phyloP scores from a whole-genome alignment of 495 filamentous ascomycete genomes.

The Hypoxylon trugodes region DNA sequence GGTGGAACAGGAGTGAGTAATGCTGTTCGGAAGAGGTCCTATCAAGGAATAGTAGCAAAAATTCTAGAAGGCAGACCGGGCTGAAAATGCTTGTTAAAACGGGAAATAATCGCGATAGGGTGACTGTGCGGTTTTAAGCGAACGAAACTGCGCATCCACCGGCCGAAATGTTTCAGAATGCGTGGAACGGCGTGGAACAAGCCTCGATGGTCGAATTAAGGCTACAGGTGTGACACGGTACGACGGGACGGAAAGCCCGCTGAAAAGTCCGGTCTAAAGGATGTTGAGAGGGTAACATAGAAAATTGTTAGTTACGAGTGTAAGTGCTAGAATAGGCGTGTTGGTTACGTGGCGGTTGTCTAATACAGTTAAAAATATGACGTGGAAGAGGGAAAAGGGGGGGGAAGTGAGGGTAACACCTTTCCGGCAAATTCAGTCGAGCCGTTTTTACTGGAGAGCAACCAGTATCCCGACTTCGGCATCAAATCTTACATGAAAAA shows the following conservation, averaged over 20 bases:
- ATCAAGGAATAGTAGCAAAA: neutral
- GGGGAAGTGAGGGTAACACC: constrained; percentile 17
- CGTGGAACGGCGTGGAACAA: too few species aligned
- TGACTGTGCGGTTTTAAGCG: constrained; percentile 1
- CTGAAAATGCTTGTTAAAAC: neutral
- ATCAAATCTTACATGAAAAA: constrained; percentile 2
- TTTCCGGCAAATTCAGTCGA: constrained; percentile 30
- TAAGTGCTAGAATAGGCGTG: neutral
- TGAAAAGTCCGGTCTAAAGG: constrained; percentile 5
- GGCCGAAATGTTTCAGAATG: neutral
- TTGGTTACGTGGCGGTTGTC: constrained; percentile 8
- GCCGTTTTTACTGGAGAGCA: constrained; percentile 3
- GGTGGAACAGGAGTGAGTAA: constrained; percentile 11
- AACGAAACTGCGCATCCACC: neutral
- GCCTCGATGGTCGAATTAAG: constrained; percentile 13
- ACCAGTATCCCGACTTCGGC: constrained; percentile 34
- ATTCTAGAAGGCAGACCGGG: neutral
- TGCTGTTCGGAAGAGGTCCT: neutral
- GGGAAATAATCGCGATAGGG: constrained; percentile 21
- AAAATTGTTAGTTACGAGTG: neutral
- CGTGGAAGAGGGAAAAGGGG: constrained; percentile 3
- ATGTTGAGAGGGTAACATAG: constrained; percentile 2
- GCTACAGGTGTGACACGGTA: constrained; percentile 23
- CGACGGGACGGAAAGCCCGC: constrained; percentile 27
- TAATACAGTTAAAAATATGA: constrained; percentile 20